These are phyloP conservation scores for Gymnopilus dilepis DNA, from an alignment of 768 basidiomycete species.

Conservation along the genomic window DNA sequence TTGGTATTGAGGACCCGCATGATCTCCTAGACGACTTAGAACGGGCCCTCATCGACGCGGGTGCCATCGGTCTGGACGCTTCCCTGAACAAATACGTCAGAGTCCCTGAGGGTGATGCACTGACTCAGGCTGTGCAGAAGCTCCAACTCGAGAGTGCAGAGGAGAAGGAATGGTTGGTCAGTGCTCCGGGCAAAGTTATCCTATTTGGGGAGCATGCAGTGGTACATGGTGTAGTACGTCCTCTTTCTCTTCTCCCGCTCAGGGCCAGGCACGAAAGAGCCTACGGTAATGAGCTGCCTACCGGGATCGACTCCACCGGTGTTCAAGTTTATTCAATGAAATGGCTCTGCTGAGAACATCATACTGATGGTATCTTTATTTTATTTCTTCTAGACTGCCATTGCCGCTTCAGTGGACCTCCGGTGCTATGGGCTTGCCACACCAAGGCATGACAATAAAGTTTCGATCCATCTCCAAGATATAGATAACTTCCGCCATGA, in stretches of 20 bases:
- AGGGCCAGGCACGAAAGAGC: constrained; percentile 21
- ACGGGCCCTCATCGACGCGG: constrained; percentile 88
- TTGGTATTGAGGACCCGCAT: constrained; percentile 94
- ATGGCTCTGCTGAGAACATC: constrained; percentile 5
- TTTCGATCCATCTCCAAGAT: constrained; percentile 82
- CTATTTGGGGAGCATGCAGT: constrained; percentile 99
- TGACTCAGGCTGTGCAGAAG: constrained; percentile 70
- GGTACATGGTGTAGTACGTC: constrained; percentile 91
- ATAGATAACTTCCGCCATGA: constrained; percentile 77
- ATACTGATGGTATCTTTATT: constrained; percentile 12
- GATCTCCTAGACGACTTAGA: constrained; percentile 97
- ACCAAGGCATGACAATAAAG: constrained; percentile 71
- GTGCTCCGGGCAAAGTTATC: constrained; percentile 97
- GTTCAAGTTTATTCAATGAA: constrained; percentile 20
- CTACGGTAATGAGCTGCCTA: constrained; percentile 20
- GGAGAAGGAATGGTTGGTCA: constrained; percentile 77
- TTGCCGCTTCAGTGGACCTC: constrained; percentile 94
- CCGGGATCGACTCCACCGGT: constrained; percentile 34
- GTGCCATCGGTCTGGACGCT: constrained; percentile 73
- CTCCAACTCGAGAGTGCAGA: constrained; percentile 48
- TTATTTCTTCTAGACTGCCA: constrained; percentile 68
- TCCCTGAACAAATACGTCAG: constrained; percentile 57
- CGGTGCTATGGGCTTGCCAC: constrained; percentile 90
- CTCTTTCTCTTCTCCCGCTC: constrained; percentile 23
- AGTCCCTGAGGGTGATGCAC: constrained; percentile 41